These are phyloP conservation scores for Chenopodium quinoa DNA, from an alignment of 148 eudicot genomes.

Conservation along the genomic window DNA sequence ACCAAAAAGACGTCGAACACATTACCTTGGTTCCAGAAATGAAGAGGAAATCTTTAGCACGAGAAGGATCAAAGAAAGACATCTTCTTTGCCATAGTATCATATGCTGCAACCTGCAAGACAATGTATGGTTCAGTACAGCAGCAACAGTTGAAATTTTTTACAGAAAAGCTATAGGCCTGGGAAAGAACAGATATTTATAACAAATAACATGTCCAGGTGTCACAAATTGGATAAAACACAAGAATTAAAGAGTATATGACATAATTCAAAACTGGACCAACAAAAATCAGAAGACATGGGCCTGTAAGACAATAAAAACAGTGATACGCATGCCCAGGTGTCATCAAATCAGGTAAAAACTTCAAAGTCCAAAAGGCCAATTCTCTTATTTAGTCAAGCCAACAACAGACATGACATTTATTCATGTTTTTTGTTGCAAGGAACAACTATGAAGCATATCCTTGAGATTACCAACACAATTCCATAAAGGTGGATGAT, in stretches of 20 bases:
- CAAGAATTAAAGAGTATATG: neutral
- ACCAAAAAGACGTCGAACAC: neutral
- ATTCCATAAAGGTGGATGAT: neutral
- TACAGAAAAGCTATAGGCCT: neutral
- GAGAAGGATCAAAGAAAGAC: slow-evolving; percentile 86
- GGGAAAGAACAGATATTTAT: neutral
- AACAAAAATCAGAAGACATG: neutral
- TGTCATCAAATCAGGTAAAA: neutral
- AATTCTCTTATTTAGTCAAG: neutral
- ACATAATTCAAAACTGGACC: neutral
- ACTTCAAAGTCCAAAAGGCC: neutral
- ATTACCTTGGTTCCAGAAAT: slow-evolving; percentile 84
- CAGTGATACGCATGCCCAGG: neutral
- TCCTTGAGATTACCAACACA: neutral
- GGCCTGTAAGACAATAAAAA: neutral
- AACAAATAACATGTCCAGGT: neutral
- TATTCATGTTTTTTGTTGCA: neutral
- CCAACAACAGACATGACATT: slow-evolving; percentile 6
- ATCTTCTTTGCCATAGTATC: slow-evolving; percentile 60
- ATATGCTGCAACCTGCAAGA: slow-evolving; percentile 78
- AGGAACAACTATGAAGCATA: neutral
- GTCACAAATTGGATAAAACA: neutral
- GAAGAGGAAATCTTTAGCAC: slow-evolving; percentile 78
- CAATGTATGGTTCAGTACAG: neutral
- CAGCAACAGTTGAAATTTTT: neutral